A percentile compares a stretch with the other conserved stretches of the same genome.
phyloP scores from a whole-genome alignment of 2,329 filamentous ascomycete species.

The Penicillium sp. region DNA sequence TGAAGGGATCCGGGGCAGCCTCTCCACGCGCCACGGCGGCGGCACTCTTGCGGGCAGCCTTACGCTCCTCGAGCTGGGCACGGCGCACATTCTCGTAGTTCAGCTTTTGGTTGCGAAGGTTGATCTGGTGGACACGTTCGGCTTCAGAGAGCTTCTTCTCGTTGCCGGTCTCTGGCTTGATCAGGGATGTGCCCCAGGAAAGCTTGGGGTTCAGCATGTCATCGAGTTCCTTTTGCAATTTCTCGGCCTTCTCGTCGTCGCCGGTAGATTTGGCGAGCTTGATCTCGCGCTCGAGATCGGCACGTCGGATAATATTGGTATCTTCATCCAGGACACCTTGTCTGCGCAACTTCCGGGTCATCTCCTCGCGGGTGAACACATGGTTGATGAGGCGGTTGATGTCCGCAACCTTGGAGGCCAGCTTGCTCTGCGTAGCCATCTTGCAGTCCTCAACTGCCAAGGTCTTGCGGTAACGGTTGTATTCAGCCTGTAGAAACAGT shows the following conservation, averaged over 20 bases:
- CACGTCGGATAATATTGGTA: slow-evolving; percentile 67
- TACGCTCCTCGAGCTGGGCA: slow-evolving; percentile 81
- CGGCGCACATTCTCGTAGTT: slow-evolving; percentile 91
- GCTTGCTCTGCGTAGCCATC: slow-evolving; percentile 70
- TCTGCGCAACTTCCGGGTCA: slow-evolving; percentile 75
- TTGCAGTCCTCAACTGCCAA: slow-evolving; percentile 71
- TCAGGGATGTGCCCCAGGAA: slow-evolving; percentile 69
- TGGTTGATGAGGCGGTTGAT: slow-evolving; percentile 80
- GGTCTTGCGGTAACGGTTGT: slow-evolving; percentile 75
- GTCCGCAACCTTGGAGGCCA: slow-evolving; percentile 73
- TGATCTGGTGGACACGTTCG: slow-evolving; percentile 80
- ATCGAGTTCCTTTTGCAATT: slow-evolving; percentile 53
- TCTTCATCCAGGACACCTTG: slow-evolving; percentile 69
- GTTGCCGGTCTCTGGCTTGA: slow-evolving; percentile 53
- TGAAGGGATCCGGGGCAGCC: slow-evolving; percentile 54
- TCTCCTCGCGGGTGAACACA: slow-evolving; percentile 78
- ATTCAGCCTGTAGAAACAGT: slow-evolving; percentile 63
- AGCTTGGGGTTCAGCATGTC: slow-evolving; percentile 61
- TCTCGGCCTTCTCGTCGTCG: slow-evolving; percentile 59
- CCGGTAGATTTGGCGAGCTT: slow-evolving; percentile 67
- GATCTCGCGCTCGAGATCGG: slow-evolving; percentile 65
- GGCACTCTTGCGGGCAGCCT: slow-evolving; percentile 62
- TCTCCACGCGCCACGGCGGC: slow-evolving; percentile 66
- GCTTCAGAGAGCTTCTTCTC: slow-evolving; percentile 64
- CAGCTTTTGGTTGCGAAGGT: slow-evolving; percentile 77